phyloP scores from a whole-genome alignment of 345 rosid species.

The Garcia nutans region DNA sequence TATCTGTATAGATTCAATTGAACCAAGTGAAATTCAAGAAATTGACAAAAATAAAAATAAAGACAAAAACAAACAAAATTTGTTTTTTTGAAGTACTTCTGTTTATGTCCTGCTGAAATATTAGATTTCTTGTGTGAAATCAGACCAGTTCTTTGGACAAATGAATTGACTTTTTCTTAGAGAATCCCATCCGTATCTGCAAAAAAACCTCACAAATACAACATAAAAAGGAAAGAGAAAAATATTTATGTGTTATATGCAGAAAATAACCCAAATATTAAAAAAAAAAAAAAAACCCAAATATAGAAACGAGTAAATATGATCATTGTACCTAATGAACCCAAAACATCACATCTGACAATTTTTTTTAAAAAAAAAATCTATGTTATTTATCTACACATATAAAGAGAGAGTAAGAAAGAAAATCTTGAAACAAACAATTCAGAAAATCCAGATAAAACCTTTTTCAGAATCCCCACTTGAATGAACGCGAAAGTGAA shows the following conservation, averaged over 20 bases:
- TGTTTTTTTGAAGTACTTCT: neutral
- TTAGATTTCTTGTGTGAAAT: neutral
- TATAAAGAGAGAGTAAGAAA: neutral
- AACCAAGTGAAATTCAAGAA: too few relatives aligned
- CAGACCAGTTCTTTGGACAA: neutral
- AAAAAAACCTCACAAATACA: neutral
- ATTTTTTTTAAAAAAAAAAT: too few relatives aligned
- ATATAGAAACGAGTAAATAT: neutral
- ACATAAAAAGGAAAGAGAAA: neutral
- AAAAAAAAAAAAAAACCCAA: too few relatives aligned
- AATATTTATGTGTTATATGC: neutral
- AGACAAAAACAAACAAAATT: neutral
- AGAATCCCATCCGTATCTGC: neutral
- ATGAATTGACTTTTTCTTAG: constrained; percentile 11
- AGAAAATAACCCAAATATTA: neutral
- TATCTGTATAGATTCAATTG: too few relatives aligned
- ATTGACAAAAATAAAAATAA: too few relatives aligned
- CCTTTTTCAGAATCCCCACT: neutral
- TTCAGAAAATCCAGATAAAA: neutral
- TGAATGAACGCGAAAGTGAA: neutral
- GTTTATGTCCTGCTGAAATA: neutral
- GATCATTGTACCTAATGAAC: neutral
- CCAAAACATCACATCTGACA: constrained; percentile 8
- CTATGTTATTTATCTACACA: neutral
- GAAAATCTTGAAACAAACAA: neutral